Percentiles rank a stretch among this genome's conserved stretches.
Conservation (phyloP, 352 stramenopile genomes). For the Plasmopara viticola region DNA sequence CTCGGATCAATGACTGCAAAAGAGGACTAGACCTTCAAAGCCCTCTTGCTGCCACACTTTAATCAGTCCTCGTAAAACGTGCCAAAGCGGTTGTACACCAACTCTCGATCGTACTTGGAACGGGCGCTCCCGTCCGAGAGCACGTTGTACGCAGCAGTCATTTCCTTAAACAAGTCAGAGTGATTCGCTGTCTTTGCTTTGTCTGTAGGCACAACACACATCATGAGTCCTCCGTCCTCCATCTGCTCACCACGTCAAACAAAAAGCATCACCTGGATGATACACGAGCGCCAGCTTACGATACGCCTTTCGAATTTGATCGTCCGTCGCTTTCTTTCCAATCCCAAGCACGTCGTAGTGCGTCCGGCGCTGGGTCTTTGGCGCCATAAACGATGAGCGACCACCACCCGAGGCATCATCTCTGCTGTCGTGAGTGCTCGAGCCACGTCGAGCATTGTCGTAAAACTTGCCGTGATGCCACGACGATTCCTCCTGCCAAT, state of each 20-base stretch:
- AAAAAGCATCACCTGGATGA: constrained; percentile 59
- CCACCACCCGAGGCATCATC: constrained; percentile 16
- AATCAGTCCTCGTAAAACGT: constrained; percentile 38
- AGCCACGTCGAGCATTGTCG: constrained; percentile 37
- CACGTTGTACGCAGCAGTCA: constrained; percentile 81
- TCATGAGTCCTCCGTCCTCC: not conserved
- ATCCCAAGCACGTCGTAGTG: constrained; percentile 84
- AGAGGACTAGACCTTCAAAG: not conserved
- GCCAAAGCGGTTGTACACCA: constrained; percentile 53
- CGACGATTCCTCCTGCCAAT: constrained; percentile 31
- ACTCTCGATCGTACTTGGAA: constrained; percentile 67
- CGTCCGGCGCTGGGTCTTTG: constrained; percentile 33
- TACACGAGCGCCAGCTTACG: constrained; percentile 81
- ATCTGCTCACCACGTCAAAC: not conserved
- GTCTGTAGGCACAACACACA: constrained; percentile 31
- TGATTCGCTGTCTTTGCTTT: constrained; percentile 62
- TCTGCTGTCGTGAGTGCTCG: constrained; percentile 7
- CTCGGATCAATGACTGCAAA: not conserved
- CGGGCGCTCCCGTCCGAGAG: constrained; percentile 55
- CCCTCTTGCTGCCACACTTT: constrained; percentile 1
- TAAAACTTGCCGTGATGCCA: constrained; percentile 52
- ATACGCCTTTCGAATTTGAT: constrained; percentile 88
- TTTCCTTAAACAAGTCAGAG: constrained; percentile 78
- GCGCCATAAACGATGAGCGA: constrained; percentile 28
- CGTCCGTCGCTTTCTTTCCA: constrained; percentile 37